Percentiles rank a stretch among this genome's conserved stretches.
phyloP scores from a whole-genome alignment of 2,329 filamentous ascomycete species.

The Alternaria sp. region DNA sequence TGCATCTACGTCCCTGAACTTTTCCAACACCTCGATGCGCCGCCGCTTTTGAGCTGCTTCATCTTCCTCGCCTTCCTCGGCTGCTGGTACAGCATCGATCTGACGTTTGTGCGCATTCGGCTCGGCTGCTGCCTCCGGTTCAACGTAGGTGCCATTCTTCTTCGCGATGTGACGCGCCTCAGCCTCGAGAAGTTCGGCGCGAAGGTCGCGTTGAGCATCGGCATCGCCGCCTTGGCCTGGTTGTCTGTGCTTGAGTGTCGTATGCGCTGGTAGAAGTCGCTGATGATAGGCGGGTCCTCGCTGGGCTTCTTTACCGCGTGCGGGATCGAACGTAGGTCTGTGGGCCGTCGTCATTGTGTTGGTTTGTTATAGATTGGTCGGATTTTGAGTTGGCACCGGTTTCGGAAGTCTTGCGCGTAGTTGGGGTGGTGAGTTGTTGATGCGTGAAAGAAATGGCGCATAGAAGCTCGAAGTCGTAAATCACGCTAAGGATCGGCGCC shows the following conservation, averaged over 20 bases:
- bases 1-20: conserved; percentile 87
- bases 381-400: not conserved
- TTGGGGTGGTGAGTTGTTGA: conserved; percentile 14
- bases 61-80: conserved; percentile 62
- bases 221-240: conserved; percentile 88
- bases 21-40: conserved; percentile 76
- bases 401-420: conserved; percentile 45
- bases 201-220: conserved; percentile 79
- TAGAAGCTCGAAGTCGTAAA: conserved; percentile 15
- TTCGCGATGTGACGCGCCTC: conserved; percentile 90
- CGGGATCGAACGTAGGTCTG: conserved; percentile 95
- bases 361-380: not conserved
- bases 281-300: conserved; percentile 96
- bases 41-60: conserved; percentile 83
- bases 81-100: conserved; percentile 61
- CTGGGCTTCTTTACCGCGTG: conserved; percentile 92
- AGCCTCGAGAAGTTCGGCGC: conserved; percentile 86
- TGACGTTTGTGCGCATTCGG: conserved; percentile 69
- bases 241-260: conserved; percentile 81
- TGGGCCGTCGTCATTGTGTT: conserved; percentile 64
- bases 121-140: conserved; percentile 56
- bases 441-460: conserved; percentile 14
- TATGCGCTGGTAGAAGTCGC: conserved; percentile 91
- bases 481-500: conserved; percentile 24
- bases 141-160: conserved; percentile 70